phyloP scores from a whole-genome alignment of 2,329 filamentous ascomycete genomes.

The Xylariaceae sp. region DNA sequence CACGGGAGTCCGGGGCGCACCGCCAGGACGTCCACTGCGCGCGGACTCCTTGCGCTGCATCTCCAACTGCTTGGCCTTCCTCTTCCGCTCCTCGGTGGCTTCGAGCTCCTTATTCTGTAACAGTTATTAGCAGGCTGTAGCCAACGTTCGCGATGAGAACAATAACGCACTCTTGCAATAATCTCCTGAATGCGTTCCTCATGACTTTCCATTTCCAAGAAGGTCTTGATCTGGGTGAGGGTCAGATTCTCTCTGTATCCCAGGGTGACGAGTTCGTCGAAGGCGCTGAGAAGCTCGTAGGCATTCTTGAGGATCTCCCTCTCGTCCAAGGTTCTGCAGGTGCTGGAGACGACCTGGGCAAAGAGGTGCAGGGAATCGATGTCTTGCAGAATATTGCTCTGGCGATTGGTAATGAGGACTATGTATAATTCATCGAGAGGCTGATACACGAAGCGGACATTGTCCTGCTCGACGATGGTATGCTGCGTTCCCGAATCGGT shows the following conservation, averaged over 20 bases:
- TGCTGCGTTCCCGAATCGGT: slow-evolving; percentile 95
- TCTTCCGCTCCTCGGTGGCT: slow-evolving; percentile 95
- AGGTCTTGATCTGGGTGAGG: slow-evolving; percentile 96
- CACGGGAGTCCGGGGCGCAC: slow-evolving; percentile 66
- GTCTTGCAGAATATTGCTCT: slow-evolving; percentile 98
- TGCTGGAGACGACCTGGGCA: slow-evolving; percentile 92
- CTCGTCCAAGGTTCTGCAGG: slow-evolving; percentile 94
- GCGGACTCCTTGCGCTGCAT: slow-evolving; percentile 97
- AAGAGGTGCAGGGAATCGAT: slow-evolving; percentile 98
- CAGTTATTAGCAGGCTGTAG: slow-evolving; percentile 14
- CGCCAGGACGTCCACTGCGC: slow-evolving; percentile 58
- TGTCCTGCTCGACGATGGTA: slow-evolving; percentile 97
- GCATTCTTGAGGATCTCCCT: slow-evolving; percentile 91
- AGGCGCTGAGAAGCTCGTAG: slow-evolving; percentile 92
- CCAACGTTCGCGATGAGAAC: background rate
- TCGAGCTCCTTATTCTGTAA: slow-evolving; percentile 93
- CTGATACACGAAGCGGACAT: slow-evolving; percentile 98
- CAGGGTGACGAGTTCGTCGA: slow-evolving; percentile 92
- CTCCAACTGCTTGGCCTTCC: slow-evolving; percentile 97
- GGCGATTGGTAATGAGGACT: slow-evolving; percentile 97
- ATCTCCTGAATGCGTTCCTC: slow-evolving; percentile 99
- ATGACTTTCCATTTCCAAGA: slow-evolving; percentile 98
- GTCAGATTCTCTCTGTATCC: slow-evolving; percentile 96
- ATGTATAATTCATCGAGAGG: slow-evolving; percentile 99
- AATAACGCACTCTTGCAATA: slow-evolving; percentile 67